A percentile compares a stretch with the other conserved stretches of the same genome.
These are phyloP conservation scores for Russula dissimulans DNA, from an alignment of 768 basidiomycete species.

Conservation along the genomic window DNA sequence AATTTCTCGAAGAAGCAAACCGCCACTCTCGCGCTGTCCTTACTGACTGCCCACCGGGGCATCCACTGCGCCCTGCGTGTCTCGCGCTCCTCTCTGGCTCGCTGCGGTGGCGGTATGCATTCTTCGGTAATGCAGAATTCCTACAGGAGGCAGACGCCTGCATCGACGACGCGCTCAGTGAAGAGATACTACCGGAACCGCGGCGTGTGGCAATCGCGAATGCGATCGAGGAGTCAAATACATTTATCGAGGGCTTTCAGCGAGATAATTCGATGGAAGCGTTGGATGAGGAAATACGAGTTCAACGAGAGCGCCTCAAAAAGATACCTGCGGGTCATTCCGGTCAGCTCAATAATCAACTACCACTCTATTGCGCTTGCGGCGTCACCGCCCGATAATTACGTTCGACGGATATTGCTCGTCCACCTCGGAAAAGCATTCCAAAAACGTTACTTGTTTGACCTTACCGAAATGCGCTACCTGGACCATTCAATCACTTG, in stretches of 20 bases:
- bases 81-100: neutral
- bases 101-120: neutral
- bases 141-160: neutral
- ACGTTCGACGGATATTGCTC: neutral
- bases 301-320: neutral
- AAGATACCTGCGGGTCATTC: neutral
- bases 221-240: neutral
- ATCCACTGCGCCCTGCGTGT: neutral
- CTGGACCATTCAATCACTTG: neutral
- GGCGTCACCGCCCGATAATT: neutral
- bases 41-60: neutral
- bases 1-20: neutral
- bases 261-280: neutral
- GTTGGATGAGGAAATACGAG: neutral
- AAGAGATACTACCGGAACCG: neutral
- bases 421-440: neutral
- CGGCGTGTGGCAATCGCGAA: neutral
- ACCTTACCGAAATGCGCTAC: neutral
- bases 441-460: neutral
- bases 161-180: neutral
- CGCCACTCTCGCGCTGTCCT: neutral
- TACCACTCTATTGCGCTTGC: neutral
- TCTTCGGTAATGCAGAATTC: neutral
- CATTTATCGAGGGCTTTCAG: neutral
- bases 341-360: neutral